phyloP scores from a whole-genome alignment of 345 rosid genomes.

The Dovyalis caffra region DNA sequence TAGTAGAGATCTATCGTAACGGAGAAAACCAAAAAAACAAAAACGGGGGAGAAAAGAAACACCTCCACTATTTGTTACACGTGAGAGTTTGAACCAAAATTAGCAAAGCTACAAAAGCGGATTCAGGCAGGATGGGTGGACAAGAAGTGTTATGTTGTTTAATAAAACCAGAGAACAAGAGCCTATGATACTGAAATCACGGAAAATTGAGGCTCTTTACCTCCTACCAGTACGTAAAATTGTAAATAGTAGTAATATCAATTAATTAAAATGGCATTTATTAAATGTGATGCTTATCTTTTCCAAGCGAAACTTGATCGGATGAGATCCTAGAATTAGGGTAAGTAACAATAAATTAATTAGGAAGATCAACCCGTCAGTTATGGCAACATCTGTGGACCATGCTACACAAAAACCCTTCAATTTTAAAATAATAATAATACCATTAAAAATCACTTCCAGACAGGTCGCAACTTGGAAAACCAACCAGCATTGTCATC shows the following conservation, averaged over 20 bases:
- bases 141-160: neutral
- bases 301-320: neutral
- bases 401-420: too few species aligned
- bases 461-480: neutral
- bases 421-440: too few species aligned
- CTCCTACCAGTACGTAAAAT: neutral
- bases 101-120: neutral
- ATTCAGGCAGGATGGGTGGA: neutral
- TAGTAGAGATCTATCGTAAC: too few species aligned
- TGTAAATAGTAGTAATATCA: neutral
- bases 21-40: too few species aligned
- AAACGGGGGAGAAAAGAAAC: neutral
- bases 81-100: too few species aligned
- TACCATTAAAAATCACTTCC: neutral
- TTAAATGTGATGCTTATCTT: neutral
- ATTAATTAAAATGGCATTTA: neutral
- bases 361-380: neutral
- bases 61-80: neutral
- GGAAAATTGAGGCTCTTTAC: too few species aligned
- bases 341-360: neutral
- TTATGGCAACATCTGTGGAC: neutral
- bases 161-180: neutral
- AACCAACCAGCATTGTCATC: too few species aligned
- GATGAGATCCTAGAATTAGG: constrained; percentile 4
- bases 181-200: too few species aligned